phyloP scores from a whole-genome alignment of 805 yeast species.

The Nakazawaea wyomingensis region DNA sequence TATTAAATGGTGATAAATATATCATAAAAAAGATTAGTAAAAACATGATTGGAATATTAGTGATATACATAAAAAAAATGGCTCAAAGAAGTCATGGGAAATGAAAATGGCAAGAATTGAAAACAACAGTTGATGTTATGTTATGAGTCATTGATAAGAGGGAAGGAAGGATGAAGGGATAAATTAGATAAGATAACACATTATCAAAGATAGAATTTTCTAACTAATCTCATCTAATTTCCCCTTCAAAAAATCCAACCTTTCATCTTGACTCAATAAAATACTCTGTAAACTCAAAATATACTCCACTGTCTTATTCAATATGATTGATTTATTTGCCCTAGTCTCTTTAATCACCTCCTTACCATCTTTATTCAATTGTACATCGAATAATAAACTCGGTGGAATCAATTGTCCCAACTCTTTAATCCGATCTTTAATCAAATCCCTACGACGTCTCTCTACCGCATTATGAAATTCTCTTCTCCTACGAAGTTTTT shows the following conservation, averaged over 20 bases:
- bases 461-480: conserved; percentile 95
- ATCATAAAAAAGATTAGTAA: no score
- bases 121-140: no score
- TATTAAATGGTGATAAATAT: no score
- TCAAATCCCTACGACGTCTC: conserved; percentile 83
- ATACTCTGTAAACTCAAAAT: conserved; percentile 61
- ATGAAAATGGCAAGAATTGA: no score
- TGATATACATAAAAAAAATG: no score
- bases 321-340: conserved; percentile 78
- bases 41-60: no score
- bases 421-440: conserved; percentile 83
- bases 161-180: no score
- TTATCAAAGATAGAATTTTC: no score
- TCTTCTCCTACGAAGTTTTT: conserved; percentile 68
- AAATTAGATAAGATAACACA: no score
- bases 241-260: conserved; percentile 35
- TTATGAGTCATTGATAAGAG: no score
- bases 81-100: no score
- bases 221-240: conserved; percentile 23
- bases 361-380: conserved; percentile 22
- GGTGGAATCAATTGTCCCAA: conserved; percentile 81
- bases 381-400: conserved; percentile 42
- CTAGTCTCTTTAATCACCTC: conserved; percentile 51
- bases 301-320: conserved; percentile 77
- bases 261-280: conserved; percentile 46